phyloP scores from a whole-genome alignment of 179 eudicot genomes.

The Amaranthus tricolor region DNA sequence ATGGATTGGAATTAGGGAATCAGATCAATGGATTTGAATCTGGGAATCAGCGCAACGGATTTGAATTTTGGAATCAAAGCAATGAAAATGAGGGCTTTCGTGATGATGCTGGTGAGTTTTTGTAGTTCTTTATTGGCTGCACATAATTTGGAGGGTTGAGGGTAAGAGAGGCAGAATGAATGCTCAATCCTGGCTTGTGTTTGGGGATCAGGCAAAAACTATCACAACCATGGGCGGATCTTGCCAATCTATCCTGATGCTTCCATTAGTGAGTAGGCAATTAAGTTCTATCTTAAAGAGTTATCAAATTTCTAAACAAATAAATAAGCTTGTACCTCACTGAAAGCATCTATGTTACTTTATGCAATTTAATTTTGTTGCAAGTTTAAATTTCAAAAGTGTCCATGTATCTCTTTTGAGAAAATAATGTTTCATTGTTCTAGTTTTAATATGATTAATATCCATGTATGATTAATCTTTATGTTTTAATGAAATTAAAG shows the following conservation, averaged over 20 bases:
- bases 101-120: background rate
- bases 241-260: background rate
- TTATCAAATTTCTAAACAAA: no score
- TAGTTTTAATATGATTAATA: background rate
- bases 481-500: background rate
- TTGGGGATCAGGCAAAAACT: background rate
- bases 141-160: background rate
- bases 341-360: background rate
- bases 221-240: background rate
- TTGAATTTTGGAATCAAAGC: no score
- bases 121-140: background rate
- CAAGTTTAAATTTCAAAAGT: background rate
- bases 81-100: no score
- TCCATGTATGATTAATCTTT: background rate
- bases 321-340: no score
- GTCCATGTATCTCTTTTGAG: background rate
- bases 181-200: no score
- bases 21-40: background rate
- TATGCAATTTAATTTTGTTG: background rate
- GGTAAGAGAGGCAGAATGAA: background rate
- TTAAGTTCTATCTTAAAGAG: no score
- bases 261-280: background rate
- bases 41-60: no score
- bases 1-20: background rate
- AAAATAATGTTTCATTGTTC: background rate